Evolutionary conservation across 225 moss, liverwort and hornwort species (phyloP).

Genomic region (Asterella californica): DNA sequence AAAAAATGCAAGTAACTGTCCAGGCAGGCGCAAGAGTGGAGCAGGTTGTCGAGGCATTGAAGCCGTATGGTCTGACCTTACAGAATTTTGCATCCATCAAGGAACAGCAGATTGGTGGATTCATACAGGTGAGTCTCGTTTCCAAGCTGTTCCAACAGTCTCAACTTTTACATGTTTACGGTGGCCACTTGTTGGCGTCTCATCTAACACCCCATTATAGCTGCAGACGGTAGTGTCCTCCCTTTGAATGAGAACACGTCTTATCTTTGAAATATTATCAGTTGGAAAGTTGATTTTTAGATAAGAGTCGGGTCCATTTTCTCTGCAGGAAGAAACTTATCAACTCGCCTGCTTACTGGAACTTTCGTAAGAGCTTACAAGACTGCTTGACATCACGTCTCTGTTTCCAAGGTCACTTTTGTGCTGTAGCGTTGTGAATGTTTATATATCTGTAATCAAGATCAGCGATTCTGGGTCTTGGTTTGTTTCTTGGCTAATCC

Average conservation of each 20-base stretch:
- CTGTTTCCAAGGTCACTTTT: too few relatives aligned
- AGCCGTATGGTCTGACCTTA: slow-evolving; percentile 73
- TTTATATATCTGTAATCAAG: too few relatives aligned
- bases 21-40: slow-evolving; percentile 91
- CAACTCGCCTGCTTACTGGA: not conserved
- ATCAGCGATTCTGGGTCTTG: too few relatives aligned
- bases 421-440: too few relatives aligned
- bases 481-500: too few relatives aligned
- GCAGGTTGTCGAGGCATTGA: slow-evolving; percentile 77
- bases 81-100: slow-evolving; percentile 96
- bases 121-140: slow-evolving; percentile 64
- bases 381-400: too few relatives aligned
- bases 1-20: slow-evolving; percentile 67
- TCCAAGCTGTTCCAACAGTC: too few relatives aligned
- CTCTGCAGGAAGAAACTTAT: not conserved
- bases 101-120: slow-evolving; percentile 92
- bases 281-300: not conserved
- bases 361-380: too few relatives aligned
- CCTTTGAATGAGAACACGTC: not conserved
- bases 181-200: too few relatives aligned
- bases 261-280: too few relatives aligned
- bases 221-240: not conserved
- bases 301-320: not conserved
- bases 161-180: too few relatives aligned
- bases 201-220: not conserved